phyloP scores from a whole-genome alignment of 2,329 filamentous ascomycete genomes.

The Curvularia verruculosa region DNA sequence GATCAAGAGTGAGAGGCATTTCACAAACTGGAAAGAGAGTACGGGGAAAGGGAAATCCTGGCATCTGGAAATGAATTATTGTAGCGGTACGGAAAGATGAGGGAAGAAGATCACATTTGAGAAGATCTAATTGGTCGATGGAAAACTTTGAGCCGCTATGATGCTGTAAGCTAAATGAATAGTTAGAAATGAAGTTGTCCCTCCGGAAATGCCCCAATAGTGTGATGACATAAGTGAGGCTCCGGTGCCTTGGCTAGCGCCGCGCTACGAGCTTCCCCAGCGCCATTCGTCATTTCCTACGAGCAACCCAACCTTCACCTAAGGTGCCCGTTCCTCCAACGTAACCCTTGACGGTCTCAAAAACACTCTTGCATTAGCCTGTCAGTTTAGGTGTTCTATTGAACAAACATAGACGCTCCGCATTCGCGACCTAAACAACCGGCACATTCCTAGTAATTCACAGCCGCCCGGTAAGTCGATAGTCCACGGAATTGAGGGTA shows the following conservation, averaged over 20 bases:
- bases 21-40: neutral
- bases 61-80: neutral
- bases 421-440: slow-evolving; percentile 3
- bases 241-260: slow-evolving; percentile 21
- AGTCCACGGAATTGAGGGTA: neutral
- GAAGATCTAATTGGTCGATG: neutral
- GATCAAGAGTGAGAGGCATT: neutral
- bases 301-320: slow-evolving; percentile 25
- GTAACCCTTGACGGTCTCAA: slow-evolving; percentile 2
- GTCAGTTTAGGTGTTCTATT: neutral
- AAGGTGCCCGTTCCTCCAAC: slow-evolving; percentile 20
- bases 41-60: neutral
- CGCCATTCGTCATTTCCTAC: slow-evolving; percentile 28
- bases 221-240: slow-evolving; percentile 24
- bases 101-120: neutral
- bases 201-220: neutral
- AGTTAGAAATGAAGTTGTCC: neutral
- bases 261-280: slow-evolving; percentile 20
- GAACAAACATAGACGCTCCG: neutral
- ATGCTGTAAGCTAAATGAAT: neutral
- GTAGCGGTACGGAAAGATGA: neutral
- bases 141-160: neutral
- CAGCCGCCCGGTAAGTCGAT: slow-evolving; percentile 24
- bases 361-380: slow-evolving; percentile 20
- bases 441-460: slow-evolving; percentile 12